Base-by-base conservation (phyloP, 371 early-diverging fungal genomes). In the Mortierella sp. region DNA sequence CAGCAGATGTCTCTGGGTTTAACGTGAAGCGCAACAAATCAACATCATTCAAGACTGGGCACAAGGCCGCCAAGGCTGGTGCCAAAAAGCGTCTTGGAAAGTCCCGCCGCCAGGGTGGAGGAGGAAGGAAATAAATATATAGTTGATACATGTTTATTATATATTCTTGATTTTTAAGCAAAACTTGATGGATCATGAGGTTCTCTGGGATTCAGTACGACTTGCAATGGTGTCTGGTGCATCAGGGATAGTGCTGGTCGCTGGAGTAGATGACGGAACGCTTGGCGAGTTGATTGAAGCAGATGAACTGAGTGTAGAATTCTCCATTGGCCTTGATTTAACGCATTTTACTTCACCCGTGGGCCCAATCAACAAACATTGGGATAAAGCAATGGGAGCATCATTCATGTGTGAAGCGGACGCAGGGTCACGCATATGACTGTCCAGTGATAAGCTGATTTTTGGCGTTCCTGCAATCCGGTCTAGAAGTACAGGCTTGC, bases 1-100 rank as follows among this genome's bases (percentile, higher is more conserved):
- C 92, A 63, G 90, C 89, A 36, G 96, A 93, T 74, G 76, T 95
- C 69, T 87, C 89, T 40, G 88, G 87, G 22, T 94, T 93, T 74
- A 89, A 83, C 62, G 81, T 82, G 33, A 89, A 88, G 77, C 88
- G 88, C 77, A 93, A 92, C 87, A 90, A 91, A 45, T 81, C 76
- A 15, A 63, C 82, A 13, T 72, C 76, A 7, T 81, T 76, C 70
- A 81, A 81, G 33, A 15, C 73, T 8, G 76, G 82, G 43, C 82
- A 81, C 65, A 76, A 81, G 63, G 76, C 82, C 24, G 36, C 73
- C 19, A 74, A 71, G 66, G 58, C 72, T 53, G 74, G 58, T 32
- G 68, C 73, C 40, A 81, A 81, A 67, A 70, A 79, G 60, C 76
- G 82, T 40, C 76, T 67, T 40, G 82, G 82, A 62, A 81, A 81